Percentiles rank a stretch among this genome's conserved stretches.
phyloP scores from a whole-genome alignment of 805 yeast species.

The Zygoascus tannicola region DNA sequence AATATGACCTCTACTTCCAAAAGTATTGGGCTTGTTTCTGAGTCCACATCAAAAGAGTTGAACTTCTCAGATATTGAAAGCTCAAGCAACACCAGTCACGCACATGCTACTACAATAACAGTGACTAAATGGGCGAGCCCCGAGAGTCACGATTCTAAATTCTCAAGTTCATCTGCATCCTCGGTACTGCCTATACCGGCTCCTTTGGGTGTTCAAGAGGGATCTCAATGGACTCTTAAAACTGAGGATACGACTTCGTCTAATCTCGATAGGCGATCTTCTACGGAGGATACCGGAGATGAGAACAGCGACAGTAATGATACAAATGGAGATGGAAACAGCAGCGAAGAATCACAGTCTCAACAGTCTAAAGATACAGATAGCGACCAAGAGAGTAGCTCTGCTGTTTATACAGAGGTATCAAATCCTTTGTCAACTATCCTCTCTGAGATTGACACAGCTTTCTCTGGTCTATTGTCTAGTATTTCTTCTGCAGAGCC shows the following conservation, averaged over 20 bases:
- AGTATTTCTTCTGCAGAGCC: slow-evolving; percentile 14
- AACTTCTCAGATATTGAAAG: no score
- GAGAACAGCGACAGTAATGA: not conserved
- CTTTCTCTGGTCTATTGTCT: slow-evolving; percentile 14
- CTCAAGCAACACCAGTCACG: no score
- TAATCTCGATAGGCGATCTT: not conserved
- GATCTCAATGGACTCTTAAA: not conserved
- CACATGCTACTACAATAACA: not conserved
- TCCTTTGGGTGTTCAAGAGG: not conserved
- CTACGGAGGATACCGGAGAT: not conserved
- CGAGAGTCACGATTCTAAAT: not conserved
- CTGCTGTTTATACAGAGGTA: not conserved
- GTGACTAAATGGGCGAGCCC: not conserved
- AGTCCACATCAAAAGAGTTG: no score
- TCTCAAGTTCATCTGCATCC: not conserved
- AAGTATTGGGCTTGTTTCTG: no score
- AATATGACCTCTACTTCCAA: no score
- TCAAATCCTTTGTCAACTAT: slow-evolving; percentile 2
- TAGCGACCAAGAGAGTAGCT: not conserved
- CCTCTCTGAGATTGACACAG: slow-evolving; percentile 15
- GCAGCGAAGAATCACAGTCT: not conserved
- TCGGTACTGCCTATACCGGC: not conserved
- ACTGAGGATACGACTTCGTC: not conserved
- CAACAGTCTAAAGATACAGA: not conserved
- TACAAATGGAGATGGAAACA: no score